Percentiles rank a stretch among this genome's conserved stretches.
Evolutionary conservation across 73 alveolate genomes (phyloP).

Genomic region (Tetrahymena thermophila): DNA sequence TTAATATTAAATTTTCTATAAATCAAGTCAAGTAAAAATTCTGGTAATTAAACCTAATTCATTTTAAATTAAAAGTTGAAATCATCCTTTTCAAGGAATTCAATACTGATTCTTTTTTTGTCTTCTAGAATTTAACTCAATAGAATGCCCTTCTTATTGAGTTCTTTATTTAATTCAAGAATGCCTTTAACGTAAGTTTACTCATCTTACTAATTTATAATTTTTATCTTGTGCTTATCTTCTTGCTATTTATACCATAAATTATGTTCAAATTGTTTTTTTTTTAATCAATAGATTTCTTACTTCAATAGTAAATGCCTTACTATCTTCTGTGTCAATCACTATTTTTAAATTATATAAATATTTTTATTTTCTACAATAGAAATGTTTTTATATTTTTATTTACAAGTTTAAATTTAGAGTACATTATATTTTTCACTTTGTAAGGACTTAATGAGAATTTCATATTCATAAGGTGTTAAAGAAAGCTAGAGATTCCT

Average conservation of each 20-base stretch:
- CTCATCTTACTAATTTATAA: not conserved
- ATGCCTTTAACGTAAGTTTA: not conserved
- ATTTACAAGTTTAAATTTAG: not conserved
- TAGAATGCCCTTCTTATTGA: not conserved
- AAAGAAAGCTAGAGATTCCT: not conserved
- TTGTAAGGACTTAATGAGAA: not conserved
- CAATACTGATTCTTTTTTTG: not conserved
- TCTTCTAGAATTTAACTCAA: not conserved
- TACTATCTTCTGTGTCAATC: not conserved
- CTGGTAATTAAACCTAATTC: not conserved
- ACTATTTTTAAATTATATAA: not conserved
- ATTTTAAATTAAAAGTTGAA: not conserved
- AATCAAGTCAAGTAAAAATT: not conserved
- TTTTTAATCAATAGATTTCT: not conserved
- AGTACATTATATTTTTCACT: not conserved
- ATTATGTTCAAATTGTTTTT: not conserved
- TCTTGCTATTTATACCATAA: not conserved
- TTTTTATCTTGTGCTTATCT: not conserved
- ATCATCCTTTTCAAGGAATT: not conserved
- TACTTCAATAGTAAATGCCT: not conserved
- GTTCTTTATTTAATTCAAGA: not conserved
- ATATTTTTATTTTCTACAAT: not conserved
- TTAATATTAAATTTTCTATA: not conserved
- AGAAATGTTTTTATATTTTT: not conserved
- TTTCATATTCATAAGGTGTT: not conserved